Base-by-base conservation (phyloP, 257 asterid species). In the Nicotiana noctiflora region DNA sequence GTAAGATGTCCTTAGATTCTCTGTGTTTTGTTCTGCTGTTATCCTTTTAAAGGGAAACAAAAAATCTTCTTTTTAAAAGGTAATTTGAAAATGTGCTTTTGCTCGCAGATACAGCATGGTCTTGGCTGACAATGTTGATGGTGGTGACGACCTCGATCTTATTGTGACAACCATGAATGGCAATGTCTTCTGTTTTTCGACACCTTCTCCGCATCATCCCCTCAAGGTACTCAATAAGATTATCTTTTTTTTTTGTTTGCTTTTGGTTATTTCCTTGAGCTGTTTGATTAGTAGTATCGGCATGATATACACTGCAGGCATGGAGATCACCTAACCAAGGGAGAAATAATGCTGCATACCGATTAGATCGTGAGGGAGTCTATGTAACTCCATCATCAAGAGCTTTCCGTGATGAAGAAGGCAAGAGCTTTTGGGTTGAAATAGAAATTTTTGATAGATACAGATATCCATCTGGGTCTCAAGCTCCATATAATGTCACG, bases 81-180 rank as follows among this genome's bases (percentile, higher is more conserved):
- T 60, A 53, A 31, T 15, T 49, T 81, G 60, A 32, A 59, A 37
- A 62, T 75, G 29, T 75, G 4, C 9, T 60, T 75, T 40, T 77
- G 80, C 83, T 77, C 79, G 83, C 94, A 96, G 99, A 79, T 96
- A 96, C 89, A 96, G 99, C 93, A 96, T 94, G 98, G 97, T 93
- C 82, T 86, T 96, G 88, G 99, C 99, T 60, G 98, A 96, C 84
- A 96, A 96, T 84, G 92, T 94, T 18, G 99, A 96, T 75, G 99
- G 99, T 49, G 99, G 99, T 81, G 99, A 96, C 81, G 99, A 96
- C 88, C 98, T 96, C 67, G 99, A 96, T 87, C 98, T 96, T 80
- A 85, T 96, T 82, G 98, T 96, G 70, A 87, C 98, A 81, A 96
- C 99, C 85, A 96, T 96, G 99, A 96, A 96, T 65, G 99, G 99